A percentile compares a stretch with the other conserved stretches of the same genome.
Conservation (phyloP, 2,329 filamentous ascomycete species). For the Helotiales sp. region DNA sequence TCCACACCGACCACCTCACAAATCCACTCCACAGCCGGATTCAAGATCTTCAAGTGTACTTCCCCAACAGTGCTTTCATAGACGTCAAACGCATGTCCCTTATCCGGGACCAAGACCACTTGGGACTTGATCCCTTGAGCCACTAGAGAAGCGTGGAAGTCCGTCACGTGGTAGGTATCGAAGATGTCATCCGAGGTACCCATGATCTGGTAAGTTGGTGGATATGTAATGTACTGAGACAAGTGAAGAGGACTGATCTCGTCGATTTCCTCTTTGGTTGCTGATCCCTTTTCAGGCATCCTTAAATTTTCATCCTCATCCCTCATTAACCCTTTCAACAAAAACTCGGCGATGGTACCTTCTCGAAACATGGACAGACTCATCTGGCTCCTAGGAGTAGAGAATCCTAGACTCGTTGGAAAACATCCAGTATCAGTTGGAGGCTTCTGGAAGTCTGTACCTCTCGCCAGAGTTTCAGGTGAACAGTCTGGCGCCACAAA, state of each 20-base stretch:
- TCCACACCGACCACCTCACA: conserved; percentile 6
- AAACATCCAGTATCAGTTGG: conserved; percentile 11
- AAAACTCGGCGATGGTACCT: conserved; percentile 14
- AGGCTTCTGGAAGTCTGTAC: conserved; percentile 9
- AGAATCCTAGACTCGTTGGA: conserved; percentile 2
- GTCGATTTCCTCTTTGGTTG: conserved; percentile 17
- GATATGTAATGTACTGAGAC: conserved; percentile 1
- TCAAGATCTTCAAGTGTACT: conserved; percentile 5
- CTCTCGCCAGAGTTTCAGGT: conserved; percentile 9
- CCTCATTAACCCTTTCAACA: conserved; percentile 14
- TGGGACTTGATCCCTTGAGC: background rate
- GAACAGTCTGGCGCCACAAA: conserved; percentile 4
- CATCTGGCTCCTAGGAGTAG: conserved; percentile 13
- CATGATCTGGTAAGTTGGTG: conserved; percentile 21
- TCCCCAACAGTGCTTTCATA: conserved; percentile 9
- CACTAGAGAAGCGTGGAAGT: conserved; percentile 10
- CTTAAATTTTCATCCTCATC: conserved; percentile 7
- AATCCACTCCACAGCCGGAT: conserved; percentile 19
- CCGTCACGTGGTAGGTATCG: conserved; percentile 5
- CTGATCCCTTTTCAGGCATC: conserved; percentile 14
- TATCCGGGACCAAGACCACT: conserved; percentile 6
- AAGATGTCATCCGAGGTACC: conserved; percentile 21
- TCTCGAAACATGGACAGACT: conserved; percentile 13
- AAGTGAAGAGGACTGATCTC: conserved; percentile 20
- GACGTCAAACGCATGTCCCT: conserved; percentile 18